Conservation (phyloP, 208 protist genomes). For the Wallacemonas rigidus region DNA sequence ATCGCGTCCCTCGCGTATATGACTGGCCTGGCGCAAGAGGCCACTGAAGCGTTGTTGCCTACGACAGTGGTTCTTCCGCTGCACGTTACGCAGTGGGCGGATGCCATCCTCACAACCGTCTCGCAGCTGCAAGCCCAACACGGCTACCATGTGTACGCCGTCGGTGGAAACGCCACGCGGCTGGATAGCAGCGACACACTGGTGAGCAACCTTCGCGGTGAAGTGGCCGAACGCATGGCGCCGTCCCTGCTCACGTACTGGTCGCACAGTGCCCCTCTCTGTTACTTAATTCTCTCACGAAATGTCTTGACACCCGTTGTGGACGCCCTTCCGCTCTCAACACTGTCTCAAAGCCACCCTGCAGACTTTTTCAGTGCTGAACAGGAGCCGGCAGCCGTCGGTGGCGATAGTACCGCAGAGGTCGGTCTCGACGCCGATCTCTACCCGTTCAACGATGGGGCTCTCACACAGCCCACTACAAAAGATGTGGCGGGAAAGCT, state of each 20-base stretch:
- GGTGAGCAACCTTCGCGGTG: neutral
- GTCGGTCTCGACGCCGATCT: neutral
- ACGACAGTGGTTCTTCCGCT: constrained; percentile 31
- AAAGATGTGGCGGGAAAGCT: constrained; percentile 5
- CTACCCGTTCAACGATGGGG: constrained; percentile 3
- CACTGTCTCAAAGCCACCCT: neutral
- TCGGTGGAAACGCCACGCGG: neutral
- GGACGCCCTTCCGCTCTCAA: neutral
- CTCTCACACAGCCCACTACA: neutral
- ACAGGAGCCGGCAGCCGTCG: neutral
- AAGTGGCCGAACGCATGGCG: neutral
- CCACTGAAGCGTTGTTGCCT: neutral
- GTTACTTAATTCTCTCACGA: neutral
- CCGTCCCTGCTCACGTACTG: constrained; percentile 1
- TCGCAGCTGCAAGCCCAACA: constrained; percentile 4
- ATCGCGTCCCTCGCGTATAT: constrained; percentile 31
- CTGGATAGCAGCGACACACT: neutral
- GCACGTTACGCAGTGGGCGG: constrained; percentile 33
- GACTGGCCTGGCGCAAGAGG: constrained; percentile 8
- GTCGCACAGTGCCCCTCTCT: neutral
- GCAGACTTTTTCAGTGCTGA: neutral
- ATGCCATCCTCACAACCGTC: constrained; percentile 13
- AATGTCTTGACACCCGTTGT: neutral
- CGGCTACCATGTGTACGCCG: constrained; percentile 10
- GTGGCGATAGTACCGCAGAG: neutral